These are phyloP conservation scores for Pseudogymnoascus sp. DNA, from an alignment of 2,329 filamentous ascomycete species.

Conservation along the genomic window DNA sequence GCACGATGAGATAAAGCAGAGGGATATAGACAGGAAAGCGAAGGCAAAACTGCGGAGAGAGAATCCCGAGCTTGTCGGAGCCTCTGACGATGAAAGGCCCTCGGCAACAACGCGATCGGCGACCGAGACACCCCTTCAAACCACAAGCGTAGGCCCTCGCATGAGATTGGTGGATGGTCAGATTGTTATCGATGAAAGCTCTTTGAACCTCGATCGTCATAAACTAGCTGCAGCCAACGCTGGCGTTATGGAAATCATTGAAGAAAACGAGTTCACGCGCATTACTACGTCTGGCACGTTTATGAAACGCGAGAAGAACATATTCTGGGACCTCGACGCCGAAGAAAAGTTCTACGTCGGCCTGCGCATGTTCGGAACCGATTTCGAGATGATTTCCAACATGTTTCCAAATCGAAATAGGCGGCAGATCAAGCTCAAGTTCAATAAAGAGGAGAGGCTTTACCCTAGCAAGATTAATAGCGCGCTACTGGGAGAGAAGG, in stretches of 20 bases:
- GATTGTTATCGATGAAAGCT: slow-evolving; percentile 61
- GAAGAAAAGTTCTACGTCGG: slow-evolving; percentile 71
- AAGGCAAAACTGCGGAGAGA: slow-evolving; percentile 23
- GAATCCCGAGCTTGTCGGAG: slow-evolving; percentile 15
- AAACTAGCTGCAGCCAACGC: slow-evolving; percentile 47
- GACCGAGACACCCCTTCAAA: slow-evolving; percentile 11
- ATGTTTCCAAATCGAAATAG: slow-evolving; percentile 67
- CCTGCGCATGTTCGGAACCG: slow-evolving; percentile 68
- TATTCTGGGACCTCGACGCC: slow-evolving; percentile 61
- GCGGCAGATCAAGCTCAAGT: slow-evolving; percentile 72
- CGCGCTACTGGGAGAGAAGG: slow-evolving; percentile 52
- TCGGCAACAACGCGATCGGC: neutral
- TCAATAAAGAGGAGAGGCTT: slow-evolving; percentile 66
- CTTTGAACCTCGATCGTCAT: slow-evolving; percentile 60
- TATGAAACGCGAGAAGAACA: slow-evolving; percentile 53
- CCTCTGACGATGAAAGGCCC: slow-evolving; percentile 11
- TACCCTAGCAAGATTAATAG: slow-evolving; percentile 55
- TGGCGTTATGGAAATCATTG: slow-evolving; percentile 50
- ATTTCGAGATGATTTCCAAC: slow-evolving; percentile 70
- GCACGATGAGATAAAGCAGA: slow-evolving; percentile 62
- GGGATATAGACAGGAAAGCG: slow-evolving; percentile 42
- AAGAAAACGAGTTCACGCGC: slow-evolving; percentile 71
- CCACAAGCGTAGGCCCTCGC: slow-evolving; percentile 30
- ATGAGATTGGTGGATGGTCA: slow-evolving; percentile 62
- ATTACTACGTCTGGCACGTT: slow-evolving; percentile 62